These are phyloP conservation scores for Lactarius hatsudake DNA, from an alignment of 768 basidiomycete species.

Conservation along the genomic window DNA sequence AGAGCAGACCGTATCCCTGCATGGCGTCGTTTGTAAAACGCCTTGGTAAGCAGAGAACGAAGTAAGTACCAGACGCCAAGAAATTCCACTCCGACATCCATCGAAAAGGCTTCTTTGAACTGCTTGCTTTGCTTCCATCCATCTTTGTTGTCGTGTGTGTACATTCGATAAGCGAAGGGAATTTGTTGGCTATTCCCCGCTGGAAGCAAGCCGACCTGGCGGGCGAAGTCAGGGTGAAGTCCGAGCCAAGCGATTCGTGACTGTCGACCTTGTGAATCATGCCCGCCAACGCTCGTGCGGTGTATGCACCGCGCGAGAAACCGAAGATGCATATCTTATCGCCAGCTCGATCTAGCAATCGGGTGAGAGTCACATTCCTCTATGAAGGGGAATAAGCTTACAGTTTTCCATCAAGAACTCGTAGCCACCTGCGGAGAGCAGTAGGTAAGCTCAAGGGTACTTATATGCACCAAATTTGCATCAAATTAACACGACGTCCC, in stretches of 20 bases:
- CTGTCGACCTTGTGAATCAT: conserved; percentile 63
- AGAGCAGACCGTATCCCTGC: conserved; percentile 69
- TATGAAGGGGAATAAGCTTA: conserved; percentile 31
- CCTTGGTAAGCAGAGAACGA: not conserved
- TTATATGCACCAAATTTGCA: too few relatives aligned
- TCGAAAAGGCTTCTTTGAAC: conserved; percentile 74
- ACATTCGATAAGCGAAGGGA: conserved; percentile 79
- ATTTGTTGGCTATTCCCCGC: conserved; percentile 71
- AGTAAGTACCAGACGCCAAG: conserved; percentile 63
- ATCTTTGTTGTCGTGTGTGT: conserved; percentile 49
- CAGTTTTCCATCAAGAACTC: conserved; percentile 80
- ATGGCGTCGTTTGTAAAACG: conserved; percentile 4
- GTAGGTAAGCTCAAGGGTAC: not conserved
- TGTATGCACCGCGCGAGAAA: conserved; percentile 75
- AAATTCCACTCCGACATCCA: conserved; percentile 71
- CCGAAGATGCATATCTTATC: conserved; percentile 81
- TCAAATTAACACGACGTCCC: conserved; percentile 36
- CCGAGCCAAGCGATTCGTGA: too few relatives aligned
- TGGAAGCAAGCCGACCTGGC: conserved; percentile 66
- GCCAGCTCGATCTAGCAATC: conserved; percentile 50
- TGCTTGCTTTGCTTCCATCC: conserved; percentile 64
- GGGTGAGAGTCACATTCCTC: not conserved
- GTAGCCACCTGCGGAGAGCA: conserved; percentile 53
- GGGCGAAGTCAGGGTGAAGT: not conserved
- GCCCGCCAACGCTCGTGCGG: conserved; percentile 66